Conservation (phyloP, 495 filamentous ascomycete genomes). For the Aspergillus cristatus region DNA sequence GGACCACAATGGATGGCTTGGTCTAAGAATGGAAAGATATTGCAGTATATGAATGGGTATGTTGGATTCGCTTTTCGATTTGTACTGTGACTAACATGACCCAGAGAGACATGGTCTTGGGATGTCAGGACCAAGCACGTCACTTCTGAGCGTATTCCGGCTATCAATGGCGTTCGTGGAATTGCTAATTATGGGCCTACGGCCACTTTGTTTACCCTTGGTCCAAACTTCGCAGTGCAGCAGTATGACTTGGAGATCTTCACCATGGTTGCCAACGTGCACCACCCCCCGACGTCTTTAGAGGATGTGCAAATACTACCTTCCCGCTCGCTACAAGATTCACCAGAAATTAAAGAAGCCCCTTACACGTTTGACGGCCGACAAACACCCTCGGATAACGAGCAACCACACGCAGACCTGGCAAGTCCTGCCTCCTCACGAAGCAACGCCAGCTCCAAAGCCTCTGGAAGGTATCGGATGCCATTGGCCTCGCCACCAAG, state of each 20-base stretch:
- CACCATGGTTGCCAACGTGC: conserved; percentile 69
- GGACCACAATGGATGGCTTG: conserved; percentile 94
- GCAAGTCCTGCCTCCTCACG: conserved; percentile 54
- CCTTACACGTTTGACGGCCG: conserved; percentile 8
- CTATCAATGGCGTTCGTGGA: conserved; percentile 68
- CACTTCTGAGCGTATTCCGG: conserved; percentile 78
- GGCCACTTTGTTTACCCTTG: conserved; percentile 86
- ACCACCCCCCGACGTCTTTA: conserved; percentile 74
- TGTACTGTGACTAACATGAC: neutral
- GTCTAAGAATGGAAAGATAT: conserved; percentile 94
- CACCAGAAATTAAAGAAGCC: conserved; percentile 28
- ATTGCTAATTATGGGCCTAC: conserved; percentile 82
- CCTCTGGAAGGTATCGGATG: conserved; percentile 30
- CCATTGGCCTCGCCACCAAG: conserved; percentile 33
- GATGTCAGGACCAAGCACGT: conserved; percentile 96
- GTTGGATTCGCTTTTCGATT: conserved; percentile 21
- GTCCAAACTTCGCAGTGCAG: conserved; percentile 79
- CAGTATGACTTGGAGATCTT: conserved; percentile 89
- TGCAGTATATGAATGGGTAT: conserved; percentile 89
- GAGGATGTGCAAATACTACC: conserved; percentile 44
- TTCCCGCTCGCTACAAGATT: conserved; percentile 24
- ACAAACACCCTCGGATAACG: conserved; percentile 34
- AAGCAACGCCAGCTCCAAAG: conserved; percentile 46
- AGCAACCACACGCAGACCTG: conserved; percentile 47
- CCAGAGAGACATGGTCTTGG: conserved; percentile 85